Evolutionary conservation across 495 filamentous ascomycete species (phyloP), one percentile per base, ranked within the genome.

Genomic region (Xylaria venustula): DNA sequence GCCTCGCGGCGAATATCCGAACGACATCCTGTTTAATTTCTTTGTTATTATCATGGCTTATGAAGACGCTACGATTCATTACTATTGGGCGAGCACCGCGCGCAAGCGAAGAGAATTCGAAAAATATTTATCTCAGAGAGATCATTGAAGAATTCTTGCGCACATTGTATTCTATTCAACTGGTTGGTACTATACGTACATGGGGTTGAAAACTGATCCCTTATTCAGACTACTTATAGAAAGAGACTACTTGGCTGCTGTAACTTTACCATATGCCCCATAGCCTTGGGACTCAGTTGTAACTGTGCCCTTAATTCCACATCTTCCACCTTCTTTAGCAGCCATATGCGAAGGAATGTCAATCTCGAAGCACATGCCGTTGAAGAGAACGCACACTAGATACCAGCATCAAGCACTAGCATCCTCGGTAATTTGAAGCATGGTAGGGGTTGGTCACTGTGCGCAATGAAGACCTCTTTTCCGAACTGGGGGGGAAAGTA

Each of bases 401-500:
- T 52, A 20, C 11, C 28, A 6, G 19, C 32, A 1, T 20, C 11
- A 52, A 36, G 48, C 48, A 22, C 48, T 51, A 51, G 17, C 3
- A 51, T 51, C 17, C 17, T 34, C 1, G 15, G 25, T 59, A 67
- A 67, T 67, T 67, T 67, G 59, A 59, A 57, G 37, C 63, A n/a
- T 70, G 41, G 49, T 65, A 70, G 52, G 65, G 68, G 68, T 70
- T n/a, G n/a, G n/a, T n/a, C n/a, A n/a, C n/a, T n/a, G n/a, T n/a
- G n/a, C n/a, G n/a, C n/a, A n/a, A n/a, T n/a, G n/a, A n/a, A n/a
- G n/a, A n/a, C n/a, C n/a, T n/a, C n/a, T n/a, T n/a, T n/a, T n/a
- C n/a, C n/a, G n/a, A n/a, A n/a, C n/a, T n/a, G n/a, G n/a, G n/a
- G n/a, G n/a, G n/a, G n/a, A n/a, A n/a, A n/a, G n/a, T n/a, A n/a